Evolutionary conservation across 441 rosid genomes (phyloP).

Genomic region (Jatropha multifida): DNA sequence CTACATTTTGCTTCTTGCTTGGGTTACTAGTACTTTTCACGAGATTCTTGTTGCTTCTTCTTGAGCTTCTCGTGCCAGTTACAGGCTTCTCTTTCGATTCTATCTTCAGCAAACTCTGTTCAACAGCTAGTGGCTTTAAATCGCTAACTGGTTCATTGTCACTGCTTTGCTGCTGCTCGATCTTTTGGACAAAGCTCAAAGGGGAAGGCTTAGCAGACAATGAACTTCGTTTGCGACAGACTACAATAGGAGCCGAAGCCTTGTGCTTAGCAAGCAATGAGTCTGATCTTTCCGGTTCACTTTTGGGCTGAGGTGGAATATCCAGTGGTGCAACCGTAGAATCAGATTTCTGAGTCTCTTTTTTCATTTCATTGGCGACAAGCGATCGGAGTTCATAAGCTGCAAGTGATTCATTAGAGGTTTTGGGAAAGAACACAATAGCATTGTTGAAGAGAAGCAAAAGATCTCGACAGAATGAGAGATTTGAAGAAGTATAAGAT

Average conservation of each 20-base stretch:
- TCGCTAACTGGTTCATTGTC: slow-evolving; percentile 21
- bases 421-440: slow-evolving; percentile 30
- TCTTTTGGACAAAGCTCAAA: slow-evolving; percentile 31
- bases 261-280: slow-evolving; percentile 44
- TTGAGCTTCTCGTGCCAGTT: slow-evolving; percentile 55
- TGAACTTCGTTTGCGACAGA: slow-evolving; percentile 55
- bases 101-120: slow-evolving; percentile 28
- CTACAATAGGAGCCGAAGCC: slow-evolving; percentile 43
- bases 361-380: slow-evolving; percentile 30
- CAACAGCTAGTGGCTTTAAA: slow-evolving; percentile 11
- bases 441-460: slow-evolving; percentile 44
- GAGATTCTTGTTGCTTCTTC: slow-evolving; percentile 43
- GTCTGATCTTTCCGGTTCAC: slow-evolving; percentile 37
- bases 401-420: slow-evolving; percentile 26
- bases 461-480: slow-evolving; percentile 40
- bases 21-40: slow-evolving; percentile 13
- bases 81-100: slow-evolving; percentile 45
- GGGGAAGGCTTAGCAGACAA: slow-evolving; percentile 40
- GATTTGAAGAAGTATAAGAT: slow-evolving; percentile 26
- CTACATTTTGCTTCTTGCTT: slow-evolving; percentile 30
- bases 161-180: slow-evolving; percentile 22
- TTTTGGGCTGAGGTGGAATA: slow-evolving; percentile 16
- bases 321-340: slow-evolving; percentile 1
- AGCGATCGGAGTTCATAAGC: slow-evolving; percentile 35
- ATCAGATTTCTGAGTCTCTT: slow-evolving; percentile 20